Percentiles rank a stretch among this genome's conserved stretches.
Evolutionary conservation across 306 rosid genomes (phyloP).

Genomic region (Canavalia ensiformis): DNA sequence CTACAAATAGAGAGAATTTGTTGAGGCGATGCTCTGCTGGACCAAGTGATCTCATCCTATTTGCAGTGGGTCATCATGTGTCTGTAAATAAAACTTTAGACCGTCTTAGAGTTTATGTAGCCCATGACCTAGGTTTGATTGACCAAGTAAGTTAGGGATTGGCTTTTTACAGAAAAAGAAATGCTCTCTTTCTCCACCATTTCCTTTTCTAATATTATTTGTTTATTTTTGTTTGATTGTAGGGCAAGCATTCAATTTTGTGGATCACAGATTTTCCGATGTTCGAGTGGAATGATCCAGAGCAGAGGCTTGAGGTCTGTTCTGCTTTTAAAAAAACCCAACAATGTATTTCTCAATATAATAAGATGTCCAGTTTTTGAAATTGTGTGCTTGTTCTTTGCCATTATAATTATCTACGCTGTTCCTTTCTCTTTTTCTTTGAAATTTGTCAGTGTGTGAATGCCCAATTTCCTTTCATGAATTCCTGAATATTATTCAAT

Average conservation of each 20-base stretch:
- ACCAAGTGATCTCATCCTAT: constrained; percentile 79
- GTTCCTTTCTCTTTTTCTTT: not conserved
- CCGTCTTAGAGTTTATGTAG: constrained; percentile 78
- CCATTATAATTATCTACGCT: constrained; percentile 1
- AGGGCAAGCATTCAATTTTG: constrained; percentile 88
- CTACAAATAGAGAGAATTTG: constrained; percentile 60
- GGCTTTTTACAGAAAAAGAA: constrained; percentile 19
- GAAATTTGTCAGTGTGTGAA: constrained; percentile 12
- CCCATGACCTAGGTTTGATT: constrained; percentile 76
- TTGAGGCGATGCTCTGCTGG: constrained; percentile 68
- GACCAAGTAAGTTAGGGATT: constrained; percentile 71
- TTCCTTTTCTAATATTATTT: constrained; percentile 46
- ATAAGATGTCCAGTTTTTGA: not conserved
- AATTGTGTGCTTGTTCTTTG: constrained; percentile 3
- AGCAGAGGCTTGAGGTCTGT: constrained; percentile 92
- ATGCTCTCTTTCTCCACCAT: constrained; percentile 10
- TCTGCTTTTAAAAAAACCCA: constrained; percentile 39
- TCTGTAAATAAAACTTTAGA: constrained; percentile 86
- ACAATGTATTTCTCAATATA: constrained; percentile 19
- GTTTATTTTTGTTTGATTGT: constrained; percentile 35
- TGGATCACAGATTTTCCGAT: constrained; percentile 98
- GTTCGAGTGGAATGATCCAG: constrained; percentile 97
- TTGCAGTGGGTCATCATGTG: constrained; percentile 75
- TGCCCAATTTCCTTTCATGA: constrained; percentile 14
- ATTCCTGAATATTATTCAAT: not conserved